Evolutionary conservation across 75 land plant species (phyloP).

Genomic region (Cryptomeria japonica): DNA sequence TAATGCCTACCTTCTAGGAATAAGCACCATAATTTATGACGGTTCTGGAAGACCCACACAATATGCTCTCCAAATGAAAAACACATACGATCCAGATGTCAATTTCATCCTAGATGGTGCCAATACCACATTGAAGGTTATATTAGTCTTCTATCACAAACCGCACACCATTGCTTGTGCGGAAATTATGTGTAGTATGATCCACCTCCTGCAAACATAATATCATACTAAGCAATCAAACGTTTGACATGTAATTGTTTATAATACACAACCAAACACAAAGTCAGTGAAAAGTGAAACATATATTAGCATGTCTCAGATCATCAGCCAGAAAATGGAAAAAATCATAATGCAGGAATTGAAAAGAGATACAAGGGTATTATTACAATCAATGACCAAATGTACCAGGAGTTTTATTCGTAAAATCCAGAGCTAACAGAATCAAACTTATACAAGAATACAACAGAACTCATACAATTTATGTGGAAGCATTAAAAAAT

Average conservation of each 20-base stretch:
- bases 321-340: not conserved
- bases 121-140: not conserved
- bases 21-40: not conserved
- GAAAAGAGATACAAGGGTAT: not conserved
- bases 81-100: not conserved
- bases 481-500: not conserved
- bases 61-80: not conserved
- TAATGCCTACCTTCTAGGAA: not conserved
- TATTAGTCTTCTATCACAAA: slow-evolving; percentile 42
- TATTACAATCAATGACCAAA: not conserved
- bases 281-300: not conserved
- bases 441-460: not conserved
- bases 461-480: not conserved
- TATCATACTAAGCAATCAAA: not conserved
- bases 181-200: slow-evolving; percentile 59
- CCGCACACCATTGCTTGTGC: slow-evolving; percentile 32
- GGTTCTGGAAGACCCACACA: not conserved
- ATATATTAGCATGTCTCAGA: not conserved
- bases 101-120: not conserved
- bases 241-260: not conserved
- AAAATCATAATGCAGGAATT: not conserved
- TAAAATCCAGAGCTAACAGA: not conserved
- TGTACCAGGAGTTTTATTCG: not conserved
- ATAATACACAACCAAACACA: not conserved
- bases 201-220: slow-evolving; percentile 48